Percentiles rank a stretch among this genome's conserved stretches.
Evolutionary conservation across 257 asterid genomes (phyloP).

Genomic region (Solanum bulbocastanum): DNA sequence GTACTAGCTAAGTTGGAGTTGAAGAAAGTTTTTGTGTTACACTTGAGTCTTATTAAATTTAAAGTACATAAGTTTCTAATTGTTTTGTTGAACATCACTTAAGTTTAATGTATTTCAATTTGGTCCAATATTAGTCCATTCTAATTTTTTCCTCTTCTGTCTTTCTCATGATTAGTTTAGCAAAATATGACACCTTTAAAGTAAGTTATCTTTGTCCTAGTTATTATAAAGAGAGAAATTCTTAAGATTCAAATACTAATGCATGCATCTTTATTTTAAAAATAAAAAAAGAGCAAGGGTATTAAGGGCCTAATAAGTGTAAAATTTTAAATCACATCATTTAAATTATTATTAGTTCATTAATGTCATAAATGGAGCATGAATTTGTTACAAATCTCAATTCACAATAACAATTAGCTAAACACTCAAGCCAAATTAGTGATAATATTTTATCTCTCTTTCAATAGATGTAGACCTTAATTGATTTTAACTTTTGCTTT

Average conservation of each 20-base stretch:
- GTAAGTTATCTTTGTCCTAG: neutral
- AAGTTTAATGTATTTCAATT: neutral
- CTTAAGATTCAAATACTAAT: too few species aligned
- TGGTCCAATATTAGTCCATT: neutral
- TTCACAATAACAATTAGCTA: neutral
- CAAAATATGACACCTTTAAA: neutral
- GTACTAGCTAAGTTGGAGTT: neutral
- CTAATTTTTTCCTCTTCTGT: neutral
- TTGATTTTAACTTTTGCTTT: neutral
- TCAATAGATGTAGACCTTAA: neutral
- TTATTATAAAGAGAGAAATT: too few species aligned
- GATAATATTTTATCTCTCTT: neutral
- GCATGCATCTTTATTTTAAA: neutral
- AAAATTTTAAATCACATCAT: neutral
- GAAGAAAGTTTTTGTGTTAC: neutral
- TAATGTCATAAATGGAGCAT: neutral
- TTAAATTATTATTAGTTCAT: neutral
- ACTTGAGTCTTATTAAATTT: neutral
- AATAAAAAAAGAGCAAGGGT: too few species aligned
- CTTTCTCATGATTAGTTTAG: neutral
- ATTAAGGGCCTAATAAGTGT: too few species aligned
- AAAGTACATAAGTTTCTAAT: too few species aligned
- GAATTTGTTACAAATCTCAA: neutral
- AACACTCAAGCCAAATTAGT: neutral
- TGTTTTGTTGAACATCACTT: neutral